Base-by-base conservation (phyloP, 2,329 filamentous ascomycete genomes). In the Tetracladium maxilliforme region DNA sequence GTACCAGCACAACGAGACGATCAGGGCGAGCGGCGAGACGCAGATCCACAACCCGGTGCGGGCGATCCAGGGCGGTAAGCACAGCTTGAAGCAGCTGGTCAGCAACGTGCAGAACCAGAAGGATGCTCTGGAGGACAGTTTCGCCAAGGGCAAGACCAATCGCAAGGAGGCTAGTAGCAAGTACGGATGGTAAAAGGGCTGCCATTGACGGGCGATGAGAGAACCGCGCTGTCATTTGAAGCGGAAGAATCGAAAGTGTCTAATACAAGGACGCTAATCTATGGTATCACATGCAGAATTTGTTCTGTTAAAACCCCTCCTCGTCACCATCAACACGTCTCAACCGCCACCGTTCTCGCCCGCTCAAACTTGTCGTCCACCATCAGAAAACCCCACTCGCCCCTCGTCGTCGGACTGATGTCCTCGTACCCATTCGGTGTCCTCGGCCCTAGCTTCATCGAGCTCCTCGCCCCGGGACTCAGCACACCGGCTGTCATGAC, bases 81-180 rank as follows among this genome's bases (percentile, higher is more conserved):
- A 94, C 52, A 92, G 69, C 41, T 59, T 95, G 47, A 74, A 76
- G 43, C 84, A 93, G 55, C 61, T 95, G 39, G 79, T 95, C 36
- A 83, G 72, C 49, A 78, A 78, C 32, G 86, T 81, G 14, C 71
- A 71, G 37, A 80, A 64, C 33, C 84, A 95, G 52, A 73, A 74
- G 44, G 83, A 92, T 8, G 84, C 83, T 3, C 55, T 94, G 36
- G 84, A 94, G 51, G 87, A 95, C 43, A 86, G 81, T 45, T 94
- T 93, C 56, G 83, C 83, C 12, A 61, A 74, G 37, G 81, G 83
- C 6, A 74, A 69, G 54, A 69, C 65, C 39, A 90, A 86, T 42
- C 74, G 81, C 48, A 75, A 70, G 39, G 84, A 93, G 46, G 82
- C 82, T 12, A 80, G 79, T 4, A 73, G 69, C 30, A 70, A 70